Conservation (phyloP, 106 monocot species). For the Posidonia australis region DNA sequence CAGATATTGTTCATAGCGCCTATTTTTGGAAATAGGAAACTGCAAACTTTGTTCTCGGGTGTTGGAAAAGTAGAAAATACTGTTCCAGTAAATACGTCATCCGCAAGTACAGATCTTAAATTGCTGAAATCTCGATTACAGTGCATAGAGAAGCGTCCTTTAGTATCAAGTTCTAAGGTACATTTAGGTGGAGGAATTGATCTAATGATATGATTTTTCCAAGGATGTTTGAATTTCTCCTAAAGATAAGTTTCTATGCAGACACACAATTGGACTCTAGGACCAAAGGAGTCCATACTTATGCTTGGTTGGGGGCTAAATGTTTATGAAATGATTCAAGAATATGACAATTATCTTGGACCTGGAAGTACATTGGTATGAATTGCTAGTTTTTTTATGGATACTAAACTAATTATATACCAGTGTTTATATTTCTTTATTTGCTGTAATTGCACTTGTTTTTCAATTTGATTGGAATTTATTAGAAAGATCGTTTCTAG, state of each 20-base stretch:
- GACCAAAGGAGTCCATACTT: slow-evolving; percentile 83
- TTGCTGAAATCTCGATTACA: slow-evolving; percentile 40
- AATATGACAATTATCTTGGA: slow-evolving; percentile 95
- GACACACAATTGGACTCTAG: slow-evolving; percentile 59
- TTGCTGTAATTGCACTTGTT: background rate
- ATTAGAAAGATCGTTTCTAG: background rate
- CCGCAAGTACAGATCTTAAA: slow-evolving; percentile 13
- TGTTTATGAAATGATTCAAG: slow-evolving; percentile 81
- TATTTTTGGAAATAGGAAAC: slow-evolving; percentile 39
- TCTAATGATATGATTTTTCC: background rate
- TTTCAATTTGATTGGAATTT: background rate
- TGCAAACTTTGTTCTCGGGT: slow-evolving; percentile 30
- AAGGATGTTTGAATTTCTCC: background rate
- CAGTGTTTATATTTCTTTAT: background rate
- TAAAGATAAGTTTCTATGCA: slow-evolving; percentile 20
- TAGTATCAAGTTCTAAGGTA: slow-evolving; percentile 80
- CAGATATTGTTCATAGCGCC: slow-evolving; percentile 88
- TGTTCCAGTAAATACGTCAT: slow-evolving; percentile 12
- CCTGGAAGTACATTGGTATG: slow-evolving; percentile 84
- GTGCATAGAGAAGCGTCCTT: slow-evolving; percentile 66
- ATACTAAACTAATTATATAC: background rate
- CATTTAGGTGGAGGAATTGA: background rate
- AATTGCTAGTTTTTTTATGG: background rate
- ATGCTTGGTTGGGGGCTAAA: slow-evolving; percentile 88
- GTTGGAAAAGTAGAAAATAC: slow-evolving; percentile 13